Percentiles rank a stretch among this genome's conserved stretches.
These are phyloP conservation scores for Termitomyces bulborhizus DNA, from an alignment of 768 basidiomycete species.

Conservation along the genomic window DNA sequence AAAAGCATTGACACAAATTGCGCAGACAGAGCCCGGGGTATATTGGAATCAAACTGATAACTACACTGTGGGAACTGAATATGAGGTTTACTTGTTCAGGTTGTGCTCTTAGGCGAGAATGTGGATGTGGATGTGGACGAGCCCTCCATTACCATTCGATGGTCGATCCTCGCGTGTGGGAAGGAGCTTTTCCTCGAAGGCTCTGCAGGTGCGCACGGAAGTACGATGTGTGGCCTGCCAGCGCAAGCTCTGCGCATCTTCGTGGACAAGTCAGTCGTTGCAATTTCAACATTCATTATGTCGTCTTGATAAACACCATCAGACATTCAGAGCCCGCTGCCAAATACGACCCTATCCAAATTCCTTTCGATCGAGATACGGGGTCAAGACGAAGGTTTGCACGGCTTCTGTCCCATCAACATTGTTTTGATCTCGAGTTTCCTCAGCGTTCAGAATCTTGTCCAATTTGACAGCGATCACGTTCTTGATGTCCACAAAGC, in stretches of 20 bases:
- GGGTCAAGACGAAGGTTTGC: neutral
- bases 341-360: neutral
- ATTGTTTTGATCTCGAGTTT: neutral
- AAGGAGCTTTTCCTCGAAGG: conserved; percentile 10
- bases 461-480: conserved; percentile 53
- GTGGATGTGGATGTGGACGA: conserved; percentile 57
- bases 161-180: conserved; percentile 52
- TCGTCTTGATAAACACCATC: neutral
- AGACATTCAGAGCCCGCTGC: neutral
- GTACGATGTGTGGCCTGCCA: neutral
- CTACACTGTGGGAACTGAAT: neutral
- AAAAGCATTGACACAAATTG: neutral
- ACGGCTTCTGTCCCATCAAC: neutral
- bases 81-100: conserved; percentile 21
- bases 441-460: conserved; percentile 44
- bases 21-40: neutral
- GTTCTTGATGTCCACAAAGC: conserved; percentile 50
- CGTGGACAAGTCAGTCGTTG: neutral
- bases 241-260: neutral
- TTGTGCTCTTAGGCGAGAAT: conserved; percentile 50
- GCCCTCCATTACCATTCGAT: conserved; percentile 48
- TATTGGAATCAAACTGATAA: neutral
- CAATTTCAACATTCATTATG: too few relatives aligned
- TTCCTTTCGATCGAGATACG: neutral
- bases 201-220: neutral